Conservation (phyloP, 2,329 filamentous ascomycete genomes). For the Pestalotiopsis fici region DNA sequence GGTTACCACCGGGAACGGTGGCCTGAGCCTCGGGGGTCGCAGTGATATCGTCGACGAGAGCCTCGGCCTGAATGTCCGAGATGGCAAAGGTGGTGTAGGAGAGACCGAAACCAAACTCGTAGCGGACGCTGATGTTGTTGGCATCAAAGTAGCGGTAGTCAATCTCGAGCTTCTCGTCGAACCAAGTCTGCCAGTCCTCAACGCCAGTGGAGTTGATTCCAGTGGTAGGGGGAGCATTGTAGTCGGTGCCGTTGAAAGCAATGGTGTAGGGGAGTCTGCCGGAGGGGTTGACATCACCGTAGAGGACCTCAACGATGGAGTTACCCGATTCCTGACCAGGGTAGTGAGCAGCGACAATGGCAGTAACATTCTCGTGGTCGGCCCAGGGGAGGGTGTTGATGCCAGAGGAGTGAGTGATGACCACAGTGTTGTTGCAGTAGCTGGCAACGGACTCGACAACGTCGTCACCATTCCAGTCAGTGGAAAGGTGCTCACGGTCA, state of each 20-base stretch:
- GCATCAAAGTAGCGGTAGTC: constrained; percentile 69
- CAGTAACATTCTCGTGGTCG: constrained; percentile 61
- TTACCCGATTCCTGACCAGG: constrained; percentile 65
- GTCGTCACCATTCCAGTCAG: constrained; percentile 64
- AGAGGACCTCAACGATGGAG: constrained; percentile 61
- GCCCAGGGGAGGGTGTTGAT: constrained; percentile 55
- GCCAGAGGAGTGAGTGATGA: constrained; percentile 63
- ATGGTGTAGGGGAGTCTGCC: constrained; percentile 71
- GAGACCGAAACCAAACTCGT: constrained; percentile 66
- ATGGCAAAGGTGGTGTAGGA: constrained; percentile 61
- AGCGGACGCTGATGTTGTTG: constrained; percentile 57
- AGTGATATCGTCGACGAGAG: not conserved
- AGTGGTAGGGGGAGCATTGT: constrained; percentile 41
- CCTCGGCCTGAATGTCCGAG: constrained; percentile 22
- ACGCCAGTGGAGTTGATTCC: constrained; percentile 34
- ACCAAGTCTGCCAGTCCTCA: constrained; percentile 48
- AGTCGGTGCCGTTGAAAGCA: constrained; percentile 53
- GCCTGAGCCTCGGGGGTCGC: constrained; percentile 16
- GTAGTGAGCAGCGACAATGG: constrained; percentile 60
- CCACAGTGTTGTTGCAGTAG: constrained; percentile 51
- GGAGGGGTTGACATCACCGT: constrained; percentile 60
- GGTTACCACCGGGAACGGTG: constrained; percentile 63
- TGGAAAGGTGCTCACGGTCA: constrained; percentile 52
- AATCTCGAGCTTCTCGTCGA: constrained; percentile 66
- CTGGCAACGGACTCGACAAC: constrained; percentile 50